Base-by-base conservation (phyloP, 2,329 filamentous ascomycete genomes). In the Rhynchosporium agropyri region DNA sequence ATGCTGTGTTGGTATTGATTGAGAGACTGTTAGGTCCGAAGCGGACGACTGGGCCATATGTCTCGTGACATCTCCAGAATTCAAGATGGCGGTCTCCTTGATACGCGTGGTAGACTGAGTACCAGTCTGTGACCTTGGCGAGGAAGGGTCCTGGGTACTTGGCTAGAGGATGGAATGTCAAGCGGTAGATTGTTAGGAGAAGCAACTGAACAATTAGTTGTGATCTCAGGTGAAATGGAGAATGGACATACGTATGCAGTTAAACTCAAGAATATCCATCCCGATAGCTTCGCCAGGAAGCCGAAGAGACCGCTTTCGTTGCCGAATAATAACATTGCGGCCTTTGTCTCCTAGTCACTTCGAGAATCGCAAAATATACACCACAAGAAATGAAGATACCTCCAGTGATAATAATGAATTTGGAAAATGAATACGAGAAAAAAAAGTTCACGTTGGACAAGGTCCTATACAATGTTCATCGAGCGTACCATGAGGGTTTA, bases 21-120 rank as follows among this genome's bases (percentile, higher is more conserved):
- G 88, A 91, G 48, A 96, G 78, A 64, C 84, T 85, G 75, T 92
- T 91, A 50, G 91, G 91, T 0, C 89, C 89, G 68, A 89, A 90
- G 33, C 91, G 89, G n/a, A 94, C 89, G 57, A 86, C 75, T n/a
- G 80, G 78, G 69, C 89, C 90, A 71, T 96, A 92, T 72, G 83
- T 81, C 69, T 87, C 78, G 74, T 96, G 91, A 69, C 88, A 80
- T 36, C 83, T 80, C 78, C 87, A 87, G 71, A 92, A 87, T 71
- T 89, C 85, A 20, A 93, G 81, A 72, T 93, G 90, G 1, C 89
- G 83, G 68, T 90, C 87, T 58, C 90, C 90, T 71, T 85, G 88
- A 76, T 87, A 90, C 54, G 89, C 89, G 69, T 92, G 87, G 74
- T 90, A 93, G 36, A 89, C 82, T 73, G 87, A 84, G 70, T 88